Conservation (phyloP, 306 rosid genomes). For the Adenanthera pavonina region DNA sequence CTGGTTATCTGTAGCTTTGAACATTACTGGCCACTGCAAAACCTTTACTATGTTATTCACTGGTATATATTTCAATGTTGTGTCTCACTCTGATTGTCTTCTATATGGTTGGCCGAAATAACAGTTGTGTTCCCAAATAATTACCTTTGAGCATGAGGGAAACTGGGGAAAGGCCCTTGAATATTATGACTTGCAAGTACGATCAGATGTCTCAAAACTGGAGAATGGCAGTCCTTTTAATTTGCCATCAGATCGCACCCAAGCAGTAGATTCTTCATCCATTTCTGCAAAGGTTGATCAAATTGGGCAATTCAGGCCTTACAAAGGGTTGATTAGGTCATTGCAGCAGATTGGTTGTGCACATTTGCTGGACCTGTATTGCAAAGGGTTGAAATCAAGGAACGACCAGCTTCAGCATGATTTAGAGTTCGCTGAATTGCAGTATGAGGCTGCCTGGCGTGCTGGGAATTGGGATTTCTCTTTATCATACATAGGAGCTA, state of each 20-base stretch:
- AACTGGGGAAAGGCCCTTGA: conserved; percentile 98
- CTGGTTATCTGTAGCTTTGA: background rate
- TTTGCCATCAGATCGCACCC: conserved; percentile 50
- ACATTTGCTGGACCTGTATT: conserved; percentile 86
- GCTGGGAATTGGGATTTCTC: conserved; percentile 97
- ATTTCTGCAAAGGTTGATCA: conserved; percentile 49
- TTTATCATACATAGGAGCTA: conserved; percentile 54
- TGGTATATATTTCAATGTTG: background rate
- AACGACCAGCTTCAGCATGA: conserved; percentile 74
- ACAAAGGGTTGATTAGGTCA: conserved; percentile 85
- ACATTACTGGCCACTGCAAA: background rate
- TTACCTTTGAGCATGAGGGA: conserved; percentile 91
- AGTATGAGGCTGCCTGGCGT: conserved; percentile 98
- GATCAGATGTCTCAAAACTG: conserved; percentile 56
- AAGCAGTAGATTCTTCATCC: conserved; percentile 45
- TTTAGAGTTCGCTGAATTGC: conserved; percentile 83
- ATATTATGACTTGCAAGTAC: conserved; percentile 87
- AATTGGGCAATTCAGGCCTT: conserved; percentile 64
- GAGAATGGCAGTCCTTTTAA: conserved; percentile 50
- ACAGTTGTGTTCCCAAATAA: conserved; percentile 83
- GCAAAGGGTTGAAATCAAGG: conserved; percentile 83
- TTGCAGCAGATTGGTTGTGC: conserved; percentile 89
- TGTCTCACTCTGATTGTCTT: conserved; percentile 32
- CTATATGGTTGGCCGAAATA: conserved; percentile 47
- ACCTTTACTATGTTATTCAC: background rate